These are phyloP conservation scores for Aureobasidium musti DNA, from an alignment of 2,329 filamentous ascomycete genomes.

Conservation along the genomic window DNA sequence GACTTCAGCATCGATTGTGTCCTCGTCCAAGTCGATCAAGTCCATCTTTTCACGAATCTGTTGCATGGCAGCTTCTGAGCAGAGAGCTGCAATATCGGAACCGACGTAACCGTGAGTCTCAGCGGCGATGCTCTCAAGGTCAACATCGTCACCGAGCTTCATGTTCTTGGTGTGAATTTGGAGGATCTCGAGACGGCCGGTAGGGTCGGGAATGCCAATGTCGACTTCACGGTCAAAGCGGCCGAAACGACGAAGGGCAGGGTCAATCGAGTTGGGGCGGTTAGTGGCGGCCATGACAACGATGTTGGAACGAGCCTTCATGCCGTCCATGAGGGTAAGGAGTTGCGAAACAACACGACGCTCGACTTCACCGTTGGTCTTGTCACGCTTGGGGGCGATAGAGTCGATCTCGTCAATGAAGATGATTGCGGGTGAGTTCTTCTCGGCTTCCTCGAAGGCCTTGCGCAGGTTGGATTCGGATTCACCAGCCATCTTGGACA, in stretches of 20 bases:
- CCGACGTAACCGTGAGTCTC: conserved; percentile 99
- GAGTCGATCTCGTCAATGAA: conserved; percentile 99
- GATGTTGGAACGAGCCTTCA: conserved; percentile 98
- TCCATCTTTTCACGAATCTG: conserved; percentile 99
- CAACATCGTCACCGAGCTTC: conserved; percentile 96
- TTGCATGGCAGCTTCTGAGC: conserved; percentile 99
- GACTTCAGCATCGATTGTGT: conserved; percentile 98
- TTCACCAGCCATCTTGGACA: conserved; percentile 99
- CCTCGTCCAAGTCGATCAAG: conserved; percentile 96
- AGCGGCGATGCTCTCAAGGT: conserved; percentile 92
- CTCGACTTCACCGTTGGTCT: conserved; percentile 99
- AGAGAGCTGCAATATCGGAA: conserved; percentile 96
- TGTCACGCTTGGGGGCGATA: conserved; percentile 98
- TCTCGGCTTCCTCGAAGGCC: conserved; percentile 99
- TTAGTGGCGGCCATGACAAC: conserved; percentile 99
- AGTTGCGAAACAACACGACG: conserved; percentile 98
- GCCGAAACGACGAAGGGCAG: conserved; percentile 93
- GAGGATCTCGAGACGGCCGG: conserved; percentile 96
- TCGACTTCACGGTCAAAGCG: conserved; percentile 99
- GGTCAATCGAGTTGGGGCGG: conserved; percentile 97
- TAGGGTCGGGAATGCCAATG: conserved; percentile 96
- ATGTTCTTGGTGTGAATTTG: conserved; percentile 99
- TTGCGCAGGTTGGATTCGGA: conserved; percentile 97
- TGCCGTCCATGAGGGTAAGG: conserved; percentile 96
- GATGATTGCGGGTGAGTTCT: conserved; percentile 98